Conservation (phyloP, 2,329 filamentous ascomycete species). For the Phoma sp. region DNA sequence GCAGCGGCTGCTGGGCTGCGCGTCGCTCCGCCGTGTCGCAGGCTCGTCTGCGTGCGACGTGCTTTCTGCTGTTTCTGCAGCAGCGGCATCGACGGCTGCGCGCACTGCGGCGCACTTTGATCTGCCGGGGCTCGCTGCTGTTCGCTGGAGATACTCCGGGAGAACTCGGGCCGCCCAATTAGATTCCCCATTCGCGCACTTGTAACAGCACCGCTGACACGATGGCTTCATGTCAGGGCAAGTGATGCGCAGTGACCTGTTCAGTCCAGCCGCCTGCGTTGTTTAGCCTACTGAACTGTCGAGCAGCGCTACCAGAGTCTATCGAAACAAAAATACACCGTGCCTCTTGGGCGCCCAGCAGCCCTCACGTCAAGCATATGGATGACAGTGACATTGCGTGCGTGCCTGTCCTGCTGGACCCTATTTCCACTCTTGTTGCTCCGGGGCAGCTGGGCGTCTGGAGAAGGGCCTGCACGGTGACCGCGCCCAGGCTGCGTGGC, state of each 20-base stretch:
- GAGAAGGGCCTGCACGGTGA: slow-evolving; percentile 8
- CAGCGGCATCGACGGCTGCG: neutral
- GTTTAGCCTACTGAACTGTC: neutral
- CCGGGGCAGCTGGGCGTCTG: neutral
- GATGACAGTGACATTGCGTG: slow-evolving; percentile 12
- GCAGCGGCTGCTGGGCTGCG: neutral
- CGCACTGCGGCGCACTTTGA: neutral
- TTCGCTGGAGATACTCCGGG: neutral
- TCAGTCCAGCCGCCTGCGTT: neutral
- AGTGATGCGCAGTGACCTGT: neutral
- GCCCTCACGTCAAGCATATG: neutral
- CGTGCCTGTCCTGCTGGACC: slow-evolving; percentile 1
- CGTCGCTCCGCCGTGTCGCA: neutral
- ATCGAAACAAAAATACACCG: slow-evolving; percentile 5
- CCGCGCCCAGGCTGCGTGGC: slow-evolving; percentile 7
- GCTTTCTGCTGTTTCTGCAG: neutral
- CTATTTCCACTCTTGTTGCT: neutral
- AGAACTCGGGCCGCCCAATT: slow-evolving; percentile 3
- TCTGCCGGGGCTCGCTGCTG: slow-evolving; percentile 1
- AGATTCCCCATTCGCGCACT: neutral
- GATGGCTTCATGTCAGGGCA: neutral
- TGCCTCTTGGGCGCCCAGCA: neutral
- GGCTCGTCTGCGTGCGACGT: neutral
- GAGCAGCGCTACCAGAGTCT: neutral
- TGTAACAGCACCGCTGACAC: neutral